Evolutionary conservation across 352 stramenopile species (phyloP).

Genomic region (Porosira glacialis): DNA sequence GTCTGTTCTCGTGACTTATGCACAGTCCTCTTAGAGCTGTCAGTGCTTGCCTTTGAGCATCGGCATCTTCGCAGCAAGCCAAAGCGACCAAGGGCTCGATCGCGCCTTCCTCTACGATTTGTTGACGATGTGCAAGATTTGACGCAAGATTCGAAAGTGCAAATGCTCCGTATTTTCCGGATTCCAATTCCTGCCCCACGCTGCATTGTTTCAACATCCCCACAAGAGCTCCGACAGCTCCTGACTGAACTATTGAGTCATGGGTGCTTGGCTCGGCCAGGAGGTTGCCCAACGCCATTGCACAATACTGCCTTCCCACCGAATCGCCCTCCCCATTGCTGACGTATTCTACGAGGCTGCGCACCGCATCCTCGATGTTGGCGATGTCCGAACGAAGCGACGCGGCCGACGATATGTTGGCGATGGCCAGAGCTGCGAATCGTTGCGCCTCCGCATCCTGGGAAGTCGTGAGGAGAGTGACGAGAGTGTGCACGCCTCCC

Average conservation of each 20-base stretch:
- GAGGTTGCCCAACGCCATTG: constrained; percentile 94
- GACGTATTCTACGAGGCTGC: constrained; percentile 87
- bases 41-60: constrained; percentile 88
- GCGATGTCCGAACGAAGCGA: constrained; percentile 88
- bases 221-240: constrained; percentile 86
- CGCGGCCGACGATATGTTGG: constrained; percentile 87
- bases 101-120: constrained; percentile 90
- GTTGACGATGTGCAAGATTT: constrained; percentile 87
- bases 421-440: constrained; percentile 90
- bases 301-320: constrained; percentile 91
- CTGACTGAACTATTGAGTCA: constrained; percentile 90
- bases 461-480: constrained; percentile 87
- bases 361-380: constrained; percentile 86
- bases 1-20: constrained; percentile 86
- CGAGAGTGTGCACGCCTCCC: constrained; percentile 88
- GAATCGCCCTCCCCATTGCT: constrained; percentile 85
- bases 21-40: constrained; percentile 89
- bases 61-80: constrained; percentile 90
- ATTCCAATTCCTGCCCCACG: constrained; percentile 79
- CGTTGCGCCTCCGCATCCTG: constrained; percentile 90
- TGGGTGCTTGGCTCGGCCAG: constrained; percentile 91
- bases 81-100: constrained; percentile 91
- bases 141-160: constrained; percentile 89
- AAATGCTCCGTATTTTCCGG: constrained; percentile 88
- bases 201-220: constrained; percentile 84